Evolutionary conservation across 176 grass and related monocot species (phyloP), one percentile per base, ranked within the genome.

Genomic region (Saccharum spontaneum): DNA sequence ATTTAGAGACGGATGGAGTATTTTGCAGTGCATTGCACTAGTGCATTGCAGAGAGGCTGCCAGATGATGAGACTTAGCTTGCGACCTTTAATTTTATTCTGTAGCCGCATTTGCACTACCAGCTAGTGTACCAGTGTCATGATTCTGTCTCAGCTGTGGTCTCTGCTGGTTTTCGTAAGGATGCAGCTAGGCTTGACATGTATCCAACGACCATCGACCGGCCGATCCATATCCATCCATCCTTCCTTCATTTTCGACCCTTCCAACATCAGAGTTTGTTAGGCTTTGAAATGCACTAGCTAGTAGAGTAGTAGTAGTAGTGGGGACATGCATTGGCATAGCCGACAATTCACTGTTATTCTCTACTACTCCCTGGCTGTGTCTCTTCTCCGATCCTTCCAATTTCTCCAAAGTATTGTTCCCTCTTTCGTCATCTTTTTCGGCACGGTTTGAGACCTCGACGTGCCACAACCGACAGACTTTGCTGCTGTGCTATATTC

Each of bases 241-340:
- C 4, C 28, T 28, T 49, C 14, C 12, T 30, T 33, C 31, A 28
- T 31, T 87, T 55, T 69, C 61, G 34, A 17, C 48, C 67, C 60
- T 83, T 90, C 67, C 89, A 79, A 87, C 89, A 61, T 90, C 89
- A 83, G 74, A 86, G 89, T 90, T 90, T 90, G 89, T 90, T 83
- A 90, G 60, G 68, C 57, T 87, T 90, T 87, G 89, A 87, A 87
- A 90, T 79, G 45, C 38, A 49, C 46, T 49, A 49, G 14, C 46
- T 46, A 34, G 52, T 62, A 68, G 69, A 50, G 71, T 55, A 61
- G 71, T 55, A 61, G 48, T 14, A 59, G 18, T 23, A 60, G 22
- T 60, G 22, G 55, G 10, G 55, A 23, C 55, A 60, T 23, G 18
- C 71, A 8, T 20, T 10, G n/a, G 14, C 8, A 59, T 60, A 60